Base-by-base conservation (phyloP, 495 filamentous ascomycete genomes). In the Neurospora sp. region DNA sequence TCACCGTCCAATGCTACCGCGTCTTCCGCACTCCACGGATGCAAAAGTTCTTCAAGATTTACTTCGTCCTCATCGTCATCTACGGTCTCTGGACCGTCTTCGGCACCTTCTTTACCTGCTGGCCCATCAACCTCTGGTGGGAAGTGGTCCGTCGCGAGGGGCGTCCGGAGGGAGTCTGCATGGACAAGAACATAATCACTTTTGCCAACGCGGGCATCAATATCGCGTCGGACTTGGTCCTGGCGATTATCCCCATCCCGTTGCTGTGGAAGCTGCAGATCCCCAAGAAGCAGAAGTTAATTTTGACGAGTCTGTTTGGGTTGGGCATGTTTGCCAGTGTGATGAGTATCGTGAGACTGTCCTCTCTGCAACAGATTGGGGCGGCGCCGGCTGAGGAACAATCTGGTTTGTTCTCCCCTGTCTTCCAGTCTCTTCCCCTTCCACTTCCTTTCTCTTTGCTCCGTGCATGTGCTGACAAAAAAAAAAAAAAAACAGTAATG, bases 171-270 rank as follows among this genome's bases (percentile, higher is more conserved):
- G 83, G 82, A 0, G 72, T 59, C 1, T 85, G 83, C 70, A 76
- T 85, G 70, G 73, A 79, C 71, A 76, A 76, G 37, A 59, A 45
- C 1, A 79, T 44, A 1, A 20, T 84, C 10, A 82, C 83, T 68
- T 78, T 83, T 10, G 79, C 78, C 16, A 83, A 81, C 2, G 82
- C 83, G 0, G 74, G 77, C 4, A 78, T 82, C 22, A 86, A 86
- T 48, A 85, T 82, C 44, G 65, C 74, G 4, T 83, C 77, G 37
- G 83, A 86, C 31, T 22, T 85, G 9, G 73, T 79, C 4, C 68
- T 86, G 22, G 76, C 84, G 0, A n/a, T 80, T 8, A 74, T 83
- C 8, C 82, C 84, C 0, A 69, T 84, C 0, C 78, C 78, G 16
- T 69, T 82, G 3, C 74, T 85, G 14, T 73, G 72, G 71, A 12